A percentile compares a stretch with the other conserved stretches of the same genome.
phyloP scores from a whole-genome alignment of 306 rosid species.

The Quercus dentata region DNA sequence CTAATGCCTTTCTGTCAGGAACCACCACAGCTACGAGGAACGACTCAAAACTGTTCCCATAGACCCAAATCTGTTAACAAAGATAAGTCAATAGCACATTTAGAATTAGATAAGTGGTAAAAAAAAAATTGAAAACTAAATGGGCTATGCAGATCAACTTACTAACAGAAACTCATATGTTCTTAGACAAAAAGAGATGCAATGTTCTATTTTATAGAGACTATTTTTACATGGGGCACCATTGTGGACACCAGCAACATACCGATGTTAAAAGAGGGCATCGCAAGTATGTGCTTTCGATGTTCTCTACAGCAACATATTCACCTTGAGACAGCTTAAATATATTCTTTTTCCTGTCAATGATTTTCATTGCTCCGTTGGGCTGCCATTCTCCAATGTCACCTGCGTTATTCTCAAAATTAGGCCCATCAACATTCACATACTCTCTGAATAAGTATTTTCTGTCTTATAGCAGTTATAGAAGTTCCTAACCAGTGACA shows the following conservation, averaged over 20 bases:
- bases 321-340: conserved; percentile 96
- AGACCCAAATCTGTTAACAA: conserved; percentile 72
- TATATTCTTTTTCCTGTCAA: conserved; percentile 86
- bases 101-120: too few relatives aligned
- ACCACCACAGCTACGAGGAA: conserved; percentile 87
- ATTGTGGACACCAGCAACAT: conserved; percentile 26
- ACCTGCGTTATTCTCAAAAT: conserved; percentile 49
- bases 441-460: not conserved
- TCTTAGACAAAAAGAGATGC: not conserved
- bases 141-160: not conserved
- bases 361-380: conserved; percentile 83
- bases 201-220: not conserved
- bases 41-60: conserved; percentile 97
- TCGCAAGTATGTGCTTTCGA: conserved; percentile 69
- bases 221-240: not conserved
- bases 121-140: not conserved
- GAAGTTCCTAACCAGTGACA: not conserved
- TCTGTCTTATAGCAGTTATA: not conserved
- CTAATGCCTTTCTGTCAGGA: conserved; percentile 72
- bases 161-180: not conserved
- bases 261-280: conserved; percentile 81
- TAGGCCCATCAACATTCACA: conserved; percentile 6
- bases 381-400: conserved; percentile 97
- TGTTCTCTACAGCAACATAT: conserved; percentile 84
- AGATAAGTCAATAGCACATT: not conserved